These are phyloP conservation scores for Scutellaria minor DNA, from an alignment of 257 asterid species.

Conservation along the genomic window DNA sequence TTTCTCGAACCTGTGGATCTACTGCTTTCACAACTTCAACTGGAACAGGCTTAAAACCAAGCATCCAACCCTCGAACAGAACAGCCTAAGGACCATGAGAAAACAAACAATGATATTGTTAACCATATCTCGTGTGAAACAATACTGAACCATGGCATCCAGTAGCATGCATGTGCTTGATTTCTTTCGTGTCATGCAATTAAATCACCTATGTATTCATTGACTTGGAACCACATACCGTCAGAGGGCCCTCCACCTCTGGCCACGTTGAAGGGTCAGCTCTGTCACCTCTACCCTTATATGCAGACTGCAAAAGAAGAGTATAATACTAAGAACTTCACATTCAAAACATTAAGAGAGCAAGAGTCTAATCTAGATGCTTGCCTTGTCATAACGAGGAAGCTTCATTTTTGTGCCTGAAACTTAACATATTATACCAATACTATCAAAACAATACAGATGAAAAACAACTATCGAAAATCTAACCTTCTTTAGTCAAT, in stretches of 20 bases:
- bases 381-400: conserved; percentile 93
- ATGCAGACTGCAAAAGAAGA: conserved; percentile 72
- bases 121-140: conserved; percentile 5
- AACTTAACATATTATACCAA: conserved; percentile 28
- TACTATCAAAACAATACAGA: conserved; percentile 25
- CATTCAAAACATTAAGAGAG: conserved; percentile 34
- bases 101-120: conserved; percentile 17
- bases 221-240: conserved; percentile 51
- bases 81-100: conserved; percentile 60
- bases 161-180: conserved; percentile 9
- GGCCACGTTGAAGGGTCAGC: conserved; percentile 96
- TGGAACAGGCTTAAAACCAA: conserved; percentile 94
- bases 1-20: conserved; percentile 81
- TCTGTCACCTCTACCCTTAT: conserved; percentile 92
- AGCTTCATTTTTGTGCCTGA: conserved; percentile 85
- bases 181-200: conserved; percentile 3
- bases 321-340: conserved; percentile 38
- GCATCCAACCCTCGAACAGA: conserved; percentile 99
- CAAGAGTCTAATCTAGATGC: conserved; percentile 34
- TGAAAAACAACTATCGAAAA: conserved; percentile 24
- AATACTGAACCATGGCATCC: background rate
- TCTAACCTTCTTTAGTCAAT: conserved; percentile 81
- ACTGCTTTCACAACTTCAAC: conserved; percentile 69
- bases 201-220: background rate
- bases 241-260: conserved; percentile 91